Base-by-base conservation (phyloP, 331 rosid genomes). In the Spiraea crenata region DNA sequence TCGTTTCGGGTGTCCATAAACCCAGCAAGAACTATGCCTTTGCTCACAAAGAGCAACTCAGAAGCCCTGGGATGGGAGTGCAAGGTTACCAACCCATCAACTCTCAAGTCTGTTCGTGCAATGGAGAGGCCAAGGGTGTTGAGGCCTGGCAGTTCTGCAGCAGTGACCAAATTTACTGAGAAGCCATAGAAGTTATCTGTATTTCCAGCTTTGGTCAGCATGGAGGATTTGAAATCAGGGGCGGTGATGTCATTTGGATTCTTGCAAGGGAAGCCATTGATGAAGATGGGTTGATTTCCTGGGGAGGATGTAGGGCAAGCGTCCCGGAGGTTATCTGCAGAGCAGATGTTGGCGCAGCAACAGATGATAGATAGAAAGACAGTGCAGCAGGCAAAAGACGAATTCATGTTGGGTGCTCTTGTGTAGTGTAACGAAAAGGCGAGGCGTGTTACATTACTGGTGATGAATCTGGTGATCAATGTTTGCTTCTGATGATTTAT, bases 51-150 rank as follows among this genome's bases (percentile, higher is more conserved):
- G 42, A 90, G 58, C 78, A 89, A 76, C 80, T 90, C 92, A 0
- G 85, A 80, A 50, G 96, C 92, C 76, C 96, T 82, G 3, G 96
- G 98, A 61, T 92, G 98, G 35, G 81, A 82, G 66, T 90, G 96
- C n/a, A 72, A 74, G 71, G 44, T 15, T 15, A 86, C 85, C 49
- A 75, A 0, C 12, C 97, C 98, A 20, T 88, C 90, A 0, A 61
- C 42, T 15, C 73, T 83, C 5, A 93, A 8, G 67, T 90, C 98
- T 3, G 78, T 81, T 83, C 98, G 77, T 2, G 90, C 85, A 67
- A 87, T 62, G 6, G 98, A 83, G 72, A 93, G 85, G 61, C 96
- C 91, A 2, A 93, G 82, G 1, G 96, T 85, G 80, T 90, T 90
- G 4, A 90, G 78, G 19, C 98, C 98, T 9, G 90, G 72, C 39